phyloP scores from a whole-genome alignment of 257 asterid species.

The Nicotiana tomentosiformis region DNA sequence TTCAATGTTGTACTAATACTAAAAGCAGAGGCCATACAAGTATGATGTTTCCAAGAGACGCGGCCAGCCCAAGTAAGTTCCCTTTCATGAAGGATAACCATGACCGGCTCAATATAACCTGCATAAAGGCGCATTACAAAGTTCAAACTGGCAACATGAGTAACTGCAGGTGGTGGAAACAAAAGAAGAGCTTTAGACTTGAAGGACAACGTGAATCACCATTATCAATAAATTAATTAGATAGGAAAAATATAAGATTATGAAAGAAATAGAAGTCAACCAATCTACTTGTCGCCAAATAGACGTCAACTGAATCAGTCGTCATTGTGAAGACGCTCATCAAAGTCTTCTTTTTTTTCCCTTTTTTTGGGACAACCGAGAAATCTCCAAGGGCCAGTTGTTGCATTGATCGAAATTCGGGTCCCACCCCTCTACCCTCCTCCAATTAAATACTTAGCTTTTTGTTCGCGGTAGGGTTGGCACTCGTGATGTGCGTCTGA shows the following conservation, averaged over 20 bases:
- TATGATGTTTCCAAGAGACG: slow-evolving; percentile 81
- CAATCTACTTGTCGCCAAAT: neutral
- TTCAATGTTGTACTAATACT: slow-evolving; percentile 88
- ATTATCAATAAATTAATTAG: neutral
- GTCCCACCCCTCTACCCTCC: neutral
- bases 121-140: slow-evolving; percentile 18
- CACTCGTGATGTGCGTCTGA: neutral
- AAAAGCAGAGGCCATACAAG: slow-evolving; percentile 89
- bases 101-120: slow-evolving; percentile 98
- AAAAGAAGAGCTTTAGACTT: neutral
- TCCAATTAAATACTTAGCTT: neutral
- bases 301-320: neutral
- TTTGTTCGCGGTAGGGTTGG: neutral
- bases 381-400: neutral
- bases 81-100: slow-evolving; percentile 86
- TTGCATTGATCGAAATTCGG: neutral
- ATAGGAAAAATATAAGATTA: neutral
- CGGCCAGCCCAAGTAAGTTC: slow-evolving; percentile 99
- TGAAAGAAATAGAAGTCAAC: neutral
- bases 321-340: neutral
- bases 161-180: neutral
- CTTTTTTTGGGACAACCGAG: no score
- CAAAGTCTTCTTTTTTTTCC: no score
- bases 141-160: neutral
- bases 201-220: neutral